Percentiles rank a stretch among this genome's conserved stretches.
These are phyloP conservation scores for Leishmania turanica DNA, from an alignment of 208 protist genomes.

Conservation along the genomic window DNA sequence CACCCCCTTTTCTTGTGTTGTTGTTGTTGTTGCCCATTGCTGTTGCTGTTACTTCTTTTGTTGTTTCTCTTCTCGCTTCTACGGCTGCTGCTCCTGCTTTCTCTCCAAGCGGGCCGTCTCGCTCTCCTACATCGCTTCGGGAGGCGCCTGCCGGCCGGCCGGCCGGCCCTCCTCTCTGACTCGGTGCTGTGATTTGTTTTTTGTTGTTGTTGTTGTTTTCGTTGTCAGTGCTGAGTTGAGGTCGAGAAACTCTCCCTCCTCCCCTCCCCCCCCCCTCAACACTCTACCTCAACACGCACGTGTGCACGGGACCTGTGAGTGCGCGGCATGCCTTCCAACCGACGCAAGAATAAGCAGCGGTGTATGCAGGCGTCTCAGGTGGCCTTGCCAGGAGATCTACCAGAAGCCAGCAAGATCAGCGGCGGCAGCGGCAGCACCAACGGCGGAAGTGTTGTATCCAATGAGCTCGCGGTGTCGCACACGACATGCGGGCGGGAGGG, in stretches of 20 bases:
- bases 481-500: not conserved
- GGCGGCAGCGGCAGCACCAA: not conserved
- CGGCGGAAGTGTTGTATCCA: not conserved
- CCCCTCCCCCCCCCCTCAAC: not conserved
- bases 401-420: not conserved
- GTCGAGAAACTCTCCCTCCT: not conserved
- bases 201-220: not conserved
- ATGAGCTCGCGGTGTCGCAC: not conserved
- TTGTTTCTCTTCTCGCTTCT: not conserved
- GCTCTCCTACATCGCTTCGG: not conserved
- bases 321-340: slow-evolving; percentile 4
- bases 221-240: not conserved
- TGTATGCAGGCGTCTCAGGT: not conserved
- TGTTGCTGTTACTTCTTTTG: not conserved
- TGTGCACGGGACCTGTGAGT: not conserved
- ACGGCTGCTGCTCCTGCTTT: not conserved
- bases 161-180: not conserved
- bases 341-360: not conserved
- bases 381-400: too few relatives aligned
- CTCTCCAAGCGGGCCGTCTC: not conserved
- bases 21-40: not conserved
- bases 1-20: too few relatives aligned
- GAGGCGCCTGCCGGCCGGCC: not conserved
- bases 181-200: not conserved
- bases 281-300: not conserved